Conservation (phyloP, 768 basidiomycete species). For the Tubosaeta sp. region DNA sequence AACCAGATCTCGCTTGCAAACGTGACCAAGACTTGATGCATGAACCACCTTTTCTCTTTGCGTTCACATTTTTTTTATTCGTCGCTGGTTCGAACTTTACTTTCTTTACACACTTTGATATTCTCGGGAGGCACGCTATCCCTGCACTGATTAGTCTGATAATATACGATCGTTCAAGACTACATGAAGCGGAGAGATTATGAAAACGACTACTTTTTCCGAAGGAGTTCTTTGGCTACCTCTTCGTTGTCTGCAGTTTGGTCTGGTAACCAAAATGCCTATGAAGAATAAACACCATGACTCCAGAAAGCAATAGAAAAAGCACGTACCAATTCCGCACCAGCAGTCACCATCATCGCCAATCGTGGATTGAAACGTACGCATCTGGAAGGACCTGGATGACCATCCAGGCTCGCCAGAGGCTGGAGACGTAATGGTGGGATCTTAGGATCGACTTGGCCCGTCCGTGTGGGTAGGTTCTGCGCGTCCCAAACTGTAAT, state of each 20-base stretch:
- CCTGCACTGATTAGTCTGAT: background rate
- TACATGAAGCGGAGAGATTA: background rate
- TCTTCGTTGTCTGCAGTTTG: conserved; percentile 65
- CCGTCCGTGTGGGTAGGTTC: conserved; percentile 49
- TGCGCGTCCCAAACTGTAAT: conserved; percentile 87
- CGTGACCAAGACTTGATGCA: conserved; percentile 33
- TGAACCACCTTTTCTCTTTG: background rate
- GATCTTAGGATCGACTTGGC: conserved; percentile 51
- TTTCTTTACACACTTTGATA: background rate
- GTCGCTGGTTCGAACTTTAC: conserved; percentile 8
- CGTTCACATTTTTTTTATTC: background rate
- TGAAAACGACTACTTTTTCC: conserved; percentile 37
- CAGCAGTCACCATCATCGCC: conserved; percentile 85
- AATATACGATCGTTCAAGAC: background rate
- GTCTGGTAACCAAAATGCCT: conserved; percentile 71
- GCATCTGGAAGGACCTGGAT: conserved; percentile 79
- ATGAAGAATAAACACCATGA: conserved; percentile 14
- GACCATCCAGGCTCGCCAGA: conserved; percentile 60
- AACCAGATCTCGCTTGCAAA: conserved; percentile 61
- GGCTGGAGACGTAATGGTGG: conserved; percentile 51
- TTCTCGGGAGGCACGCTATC: background rate
- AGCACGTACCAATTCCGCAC: conserved; percentile 71
- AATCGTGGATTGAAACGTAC: conserved; percentile 87
- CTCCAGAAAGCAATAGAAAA: background rate
- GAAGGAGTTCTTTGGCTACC: conserved; percentile 63